A percentile compares a stretch with the other conserved stretches of the same genome.
Evolutionary conservation across 2,329 filamentous ascomycete species (phyloP).

Genomic region (Claviceps quebecensis): DNA sequence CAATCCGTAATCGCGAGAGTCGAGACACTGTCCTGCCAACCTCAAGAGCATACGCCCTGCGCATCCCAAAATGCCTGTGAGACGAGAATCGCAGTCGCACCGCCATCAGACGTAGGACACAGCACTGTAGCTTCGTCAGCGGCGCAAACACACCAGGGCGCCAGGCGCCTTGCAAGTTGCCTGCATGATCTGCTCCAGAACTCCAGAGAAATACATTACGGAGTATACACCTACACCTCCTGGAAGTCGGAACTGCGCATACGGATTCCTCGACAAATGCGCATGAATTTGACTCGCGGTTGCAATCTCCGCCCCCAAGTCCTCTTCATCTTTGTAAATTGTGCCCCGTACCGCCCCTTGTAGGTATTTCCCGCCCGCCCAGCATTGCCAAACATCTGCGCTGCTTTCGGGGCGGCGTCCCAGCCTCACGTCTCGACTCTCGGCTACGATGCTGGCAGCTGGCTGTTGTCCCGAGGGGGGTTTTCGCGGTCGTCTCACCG

Average conservation of each 20-base stretch:
- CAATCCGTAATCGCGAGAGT: slow-evolving; percentile 59
- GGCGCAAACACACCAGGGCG: slow-evolving; percentile 64
- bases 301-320: slow-evolving; percentile 78
- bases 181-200: slow-evolving; percentile 59
- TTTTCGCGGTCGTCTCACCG: slow-evolving; percentile 78
- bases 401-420: slow-evolving; percentile 70
- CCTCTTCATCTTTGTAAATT: slow-evolving; percentile 34
- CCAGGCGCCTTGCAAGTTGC: too few relatives aligned
- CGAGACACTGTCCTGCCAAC: slow-evolving; percentile 80
- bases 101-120: slow-evolving; percentile 93
- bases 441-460: slow-evolving; percentile 66
- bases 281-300: slow-evolving; percentile 75
- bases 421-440: slow-evolving; percentile 66
- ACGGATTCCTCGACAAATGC: slow-evolving; percentile 84
- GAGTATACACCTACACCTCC: slow-evolving; percentile 49
- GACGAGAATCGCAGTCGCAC: slow-evolving; percentile 76
- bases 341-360: slow-evolving; percentile 89
- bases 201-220: too few relatives aligned
- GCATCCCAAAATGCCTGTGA: slow-evolving; percentile 80
- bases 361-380: slow-evolving; percentile 73
- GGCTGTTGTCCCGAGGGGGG: slow-evolving; percentile 57
- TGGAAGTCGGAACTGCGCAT: slow-evolving; percentile 98
- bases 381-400: slow-evolving; percentile 92
- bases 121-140: slow-evolving; percentile 96
- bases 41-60: slow-evolving; percentile 56